phyloP scores from a whole-genome alignment of 106 monocot species.

The Posidonia australis region DNA sequence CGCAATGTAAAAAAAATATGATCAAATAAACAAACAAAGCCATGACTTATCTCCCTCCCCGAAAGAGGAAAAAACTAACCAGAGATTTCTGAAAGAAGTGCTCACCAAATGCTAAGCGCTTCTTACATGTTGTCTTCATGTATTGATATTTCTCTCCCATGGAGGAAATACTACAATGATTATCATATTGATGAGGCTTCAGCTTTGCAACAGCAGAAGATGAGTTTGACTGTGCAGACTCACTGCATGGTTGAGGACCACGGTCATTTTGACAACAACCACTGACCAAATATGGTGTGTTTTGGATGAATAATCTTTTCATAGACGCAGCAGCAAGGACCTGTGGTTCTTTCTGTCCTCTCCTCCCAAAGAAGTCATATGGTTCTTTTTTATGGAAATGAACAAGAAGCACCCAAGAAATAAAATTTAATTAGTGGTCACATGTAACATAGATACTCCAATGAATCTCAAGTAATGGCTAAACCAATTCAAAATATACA shows the following conservation, averaged over 20 bases:
- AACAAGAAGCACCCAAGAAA: background rate
- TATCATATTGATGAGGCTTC: constrained; percentile 13
- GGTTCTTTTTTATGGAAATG: constrained; percentile 48
- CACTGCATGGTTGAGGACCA: constrained; percentile 11
- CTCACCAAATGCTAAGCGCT: constrained; percentile 90
- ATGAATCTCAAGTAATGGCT: no score
- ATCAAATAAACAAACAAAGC: no score
- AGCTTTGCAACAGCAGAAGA: constrained; percentile 11
- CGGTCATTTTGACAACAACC: constrained; percentile 45
- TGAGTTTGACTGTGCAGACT: constrained; percentile 14
- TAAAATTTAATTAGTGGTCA: no score
- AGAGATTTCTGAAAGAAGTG: constrained; percentile 2
- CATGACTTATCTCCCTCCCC: no score
- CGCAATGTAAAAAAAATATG: no score
- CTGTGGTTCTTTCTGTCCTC: constrained; percentile 80
- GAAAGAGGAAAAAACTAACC: no score
- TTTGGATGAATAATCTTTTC: constrained; percentile 81
- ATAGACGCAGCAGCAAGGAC: constrained; percentile 67
- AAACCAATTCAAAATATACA: no score
- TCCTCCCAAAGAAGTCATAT: constrained; percentile 63
- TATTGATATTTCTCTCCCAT: constrained; percentile 70
- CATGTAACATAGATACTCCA: no score
- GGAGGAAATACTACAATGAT: constrained; percentile 32
- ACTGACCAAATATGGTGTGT: constrained; percentile 65
- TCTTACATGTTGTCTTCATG: constrained; percentile 79